A percentile compares a stretch with the other conserved stretches of the same genome.
Conservation (phyloP, 2,329 filamentous ascomycete species). For the Aspergillus pseudotamarii region DNA sequence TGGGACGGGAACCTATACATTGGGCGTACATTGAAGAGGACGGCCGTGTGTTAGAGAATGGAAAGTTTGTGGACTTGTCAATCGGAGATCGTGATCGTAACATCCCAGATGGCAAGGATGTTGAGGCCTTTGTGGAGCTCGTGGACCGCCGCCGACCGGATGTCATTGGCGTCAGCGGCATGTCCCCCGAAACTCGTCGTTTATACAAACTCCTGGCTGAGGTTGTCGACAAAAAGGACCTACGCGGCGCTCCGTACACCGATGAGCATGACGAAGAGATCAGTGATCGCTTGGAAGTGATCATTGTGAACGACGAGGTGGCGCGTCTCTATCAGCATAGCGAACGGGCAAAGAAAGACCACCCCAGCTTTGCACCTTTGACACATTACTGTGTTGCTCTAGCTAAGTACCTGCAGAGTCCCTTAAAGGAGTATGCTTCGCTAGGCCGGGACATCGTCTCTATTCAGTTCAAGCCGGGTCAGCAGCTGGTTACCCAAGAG, state of each 20-base stretch:
- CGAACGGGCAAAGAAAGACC: slow-evolving; percentile 74
- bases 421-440: slow-evolving; percentile 93
- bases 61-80: slow-evolving; percentile 79
- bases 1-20: slow-evolving; percentile 74
- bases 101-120: slow-evolving; percentile 65
- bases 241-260: slow-evolving; percentile 80
- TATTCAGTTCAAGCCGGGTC: slow-evolving; percentile 84
- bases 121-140: slow-evolving; percentile 74
- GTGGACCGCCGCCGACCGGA: slow-evolving; percentile 81
- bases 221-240: slow-evolving; percentile 74
- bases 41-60: slow-evolving; percentile 83
- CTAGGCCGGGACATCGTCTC: slow-evolving; percentile 86
- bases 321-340: slow-evolving; percentile 96
- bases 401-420: slow-evolving; percentile 90
- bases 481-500: slow-evolving; percentile 84
- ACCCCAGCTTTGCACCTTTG: slow-evolving; percentile 76
- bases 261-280: slow-evolving; percentile 78
- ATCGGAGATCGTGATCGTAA: slow-evolving; percentile 67
- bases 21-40: slow-evolving; percentile 96
- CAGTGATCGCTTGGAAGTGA: slow-evolving; percentile 79
- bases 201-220: slow-evolving; percentile 80
- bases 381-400: slow-evolving; percentile 88
- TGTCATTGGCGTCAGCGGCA: slow-evolving; percentile 86
- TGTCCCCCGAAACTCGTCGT: slow-evolving; percentile 81
- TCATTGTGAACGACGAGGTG: slow-evolving; percentile 94